These are phyloP conservation scores for Thamnidium elegans DNA, from an alignment of 192 early-diverging fungal species.

Conservation along the genomic window DNA sequence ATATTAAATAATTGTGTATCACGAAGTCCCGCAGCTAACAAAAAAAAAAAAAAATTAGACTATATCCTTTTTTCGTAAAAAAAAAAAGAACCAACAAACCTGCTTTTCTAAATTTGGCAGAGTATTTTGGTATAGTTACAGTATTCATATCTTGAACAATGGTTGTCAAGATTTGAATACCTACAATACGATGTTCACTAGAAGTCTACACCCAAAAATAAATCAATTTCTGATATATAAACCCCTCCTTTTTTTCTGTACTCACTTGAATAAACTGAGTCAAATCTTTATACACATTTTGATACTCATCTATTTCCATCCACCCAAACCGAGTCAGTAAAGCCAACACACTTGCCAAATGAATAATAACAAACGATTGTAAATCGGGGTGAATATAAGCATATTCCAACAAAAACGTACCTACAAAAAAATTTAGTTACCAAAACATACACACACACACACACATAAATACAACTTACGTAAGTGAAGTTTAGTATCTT, in stretches of 20 bases:
- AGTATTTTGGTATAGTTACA: conserved; percentile 51
- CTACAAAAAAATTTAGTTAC: conserved; percentile 20
- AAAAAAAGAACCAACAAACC: conserved; percentile 36
- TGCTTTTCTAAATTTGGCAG: conserved; percentile 65
- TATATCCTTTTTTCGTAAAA: background rate
- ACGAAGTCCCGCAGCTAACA: conserved; percentile 41
- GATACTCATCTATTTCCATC: conserved; percentile 71
- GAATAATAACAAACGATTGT: conserved; percentile 55
- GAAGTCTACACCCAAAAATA: conserved; percentile 34
- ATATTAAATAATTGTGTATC: conserved; percentile 39
- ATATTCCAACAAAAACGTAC: conserved; percentile 61
- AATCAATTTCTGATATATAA: background rate
- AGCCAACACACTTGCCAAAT: conserved; percentile 58
- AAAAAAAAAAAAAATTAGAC: background rate
- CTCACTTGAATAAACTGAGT: conserved; percentile 54
- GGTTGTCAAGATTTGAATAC: conserved; percentile 60
- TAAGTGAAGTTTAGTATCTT: conserved; percentile 29
- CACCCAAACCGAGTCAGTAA: conserved; percentile 70
- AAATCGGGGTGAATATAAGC: conserved; percentile 53
- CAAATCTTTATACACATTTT: conserved; percentile 49
- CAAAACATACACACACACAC: background rate
- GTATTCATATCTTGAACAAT: conserved; percentile 77
- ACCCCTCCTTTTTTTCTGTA: background rate
- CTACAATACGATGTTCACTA: conserved; percentile 55
- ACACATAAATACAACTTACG: conserved; percentile 18